These are phyloP conservation scores for Metschnikowia lochheadii DNA, from an alignment of 805 yeast species.

Conservation along the genomic window DNA sequence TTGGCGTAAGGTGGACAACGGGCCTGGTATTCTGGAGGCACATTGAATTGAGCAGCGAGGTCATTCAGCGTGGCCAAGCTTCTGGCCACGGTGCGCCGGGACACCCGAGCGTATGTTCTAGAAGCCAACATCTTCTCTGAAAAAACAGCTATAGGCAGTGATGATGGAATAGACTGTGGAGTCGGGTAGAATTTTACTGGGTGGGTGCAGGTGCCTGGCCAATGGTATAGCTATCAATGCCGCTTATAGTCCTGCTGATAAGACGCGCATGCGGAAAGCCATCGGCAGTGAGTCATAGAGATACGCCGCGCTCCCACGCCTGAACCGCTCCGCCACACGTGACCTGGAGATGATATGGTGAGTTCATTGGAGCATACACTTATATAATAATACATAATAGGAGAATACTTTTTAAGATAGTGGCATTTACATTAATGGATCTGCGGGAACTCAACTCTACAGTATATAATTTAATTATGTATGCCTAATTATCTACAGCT, in stretches of 20 bases:
- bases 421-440: too few species aligned
- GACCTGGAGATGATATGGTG: not conserved
- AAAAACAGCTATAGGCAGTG: not conserved
- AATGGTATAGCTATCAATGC: constrained; percentile 8
- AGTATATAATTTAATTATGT: too few species aligned
- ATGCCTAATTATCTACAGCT: too few species aligned
- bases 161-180: not conserved
- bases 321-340: constrained; percentile 2
- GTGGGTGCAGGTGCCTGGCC: constrained; percentile 9
- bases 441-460: too few species aligned
- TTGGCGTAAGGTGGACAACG: constrained; percentile 88
- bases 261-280: constrained; percentile 3
- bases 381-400: too few species aligned
- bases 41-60: constrained; percentile 22
- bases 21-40: constrained; percentile 59
- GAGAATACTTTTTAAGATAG: too few species aligned
- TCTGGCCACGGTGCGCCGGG: constrained; percentile 15
- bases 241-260: constrained; percentile 15
- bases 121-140: constrained; percentile 16
- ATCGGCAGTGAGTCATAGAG: constrained; percentile 2
- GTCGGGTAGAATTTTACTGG: not conserved
- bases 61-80: constrained; percentile 31
- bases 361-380: too few species aligned
- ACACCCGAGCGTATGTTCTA: constrained; percentile 8
- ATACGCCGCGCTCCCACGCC: constrained; percentile 5